Evolutionary conservation across 2,329 filamentous ascomycete species (phyloP), one percentile per base, ranked within the genome.

Genomic region (Pseudonectria buxi): DNA sequence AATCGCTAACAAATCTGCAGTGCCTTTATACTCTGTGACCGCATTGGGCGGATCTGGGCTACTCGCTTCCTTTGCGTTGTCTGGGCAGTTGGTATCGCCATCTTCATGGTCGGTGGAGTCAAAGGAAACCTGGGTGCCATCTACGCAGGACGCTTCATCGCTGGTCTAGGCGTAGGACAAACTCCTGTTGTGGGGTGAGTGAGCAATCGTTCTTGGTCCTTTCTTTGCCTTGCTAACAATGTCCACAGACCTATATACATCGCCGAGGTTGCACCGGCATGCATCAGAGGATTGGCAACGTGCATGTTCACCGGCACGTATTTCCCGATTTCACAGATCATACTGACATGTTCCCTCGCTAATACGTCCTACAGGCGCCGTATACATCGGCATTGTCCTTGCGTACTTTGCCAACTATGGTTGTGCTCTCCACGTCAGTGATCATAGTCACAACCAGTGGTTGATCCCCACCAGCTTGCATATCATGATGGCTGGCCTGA

Each of bases 341-440:
- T n/a, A n/a, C n/a, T n/a, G n/a, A n/a, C n/a, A n/a, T 14, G n/a
- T 6, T 30, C 6, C 11, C 28, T 14, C 11, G 14, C 28, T 14
- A 30, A 16, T 6, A 6, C 14, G 6, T 11, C 14, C 14, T 16
- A 6, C 10, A 14, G n/a, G 14, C 5, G 62, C 63, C 32, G 84
- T 89, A 14, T 89, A 89, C 53, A 60, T 85, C 35, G 85, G 83
- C 15, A 86, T 88, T 42, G 82, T 89, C 49, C 68, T 89, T 12
- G 83, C 81, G 7, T 90, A 88, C 62, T 89, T 87, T 50, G 76
- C 81, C 40, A 83, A 80, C 57, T 83, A 80, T 53, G 78, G 78
- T 39, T 67, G 63, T 35, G 57, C 68, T 37, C 35, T 76, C 28
- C 63, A 76, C 54, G 61, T 78, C 14, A 57, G 61, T 15, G 63